Percentiles rank a stretch among this genome's conserved stretches.
These are phyloP conservation scores for Grifola frondosa DNA, from an alignment of 1,284 basidiomycete species.

Conservation along the genomic window DNA sequence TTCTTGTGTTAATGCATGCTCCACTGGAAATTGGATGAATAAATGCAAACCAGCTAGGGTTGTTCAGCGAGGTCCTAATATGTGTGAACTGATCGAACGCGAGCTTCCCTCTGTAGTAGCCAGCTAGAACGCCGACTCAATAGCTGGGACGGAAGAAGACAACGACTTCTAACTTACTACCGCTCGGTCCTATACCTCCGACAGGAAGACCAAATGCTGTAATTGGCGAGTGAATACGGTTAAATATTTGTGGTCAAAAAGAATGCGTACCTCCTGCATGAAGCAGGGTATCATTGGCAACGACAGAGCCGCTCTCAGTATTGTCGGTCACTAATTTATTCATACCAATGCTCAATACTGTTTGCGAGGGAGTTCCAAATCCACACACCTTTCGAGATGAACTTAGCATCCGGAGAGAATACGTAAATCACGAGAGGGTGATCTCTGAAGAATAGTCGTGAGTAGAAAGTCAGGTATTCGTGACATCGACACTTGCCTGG, in stretches of 20 bases:
- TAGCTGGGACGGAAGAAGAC: background rate
- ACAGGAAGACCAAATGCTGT: constrained; percentile 66
- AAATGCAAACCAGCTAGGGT: constrained; percentile 63
- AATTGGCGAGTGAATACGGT: background rate
- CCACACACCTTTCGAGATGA: constrained; percentile 62
- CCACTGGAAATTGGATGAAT: too few relatives aligned
- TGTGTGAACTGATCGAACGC: constrained; percentile 73
- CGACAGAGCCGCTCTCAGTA: constrained; percentile 64
- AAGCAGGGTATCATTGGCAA: constrained; percentile 68
- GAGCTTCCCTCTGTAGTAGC: constrained; percentile 63
- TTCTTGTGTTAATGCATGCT: background rate
- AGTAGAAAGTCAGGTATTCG: background rate
- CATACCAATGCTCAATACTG: background rate
- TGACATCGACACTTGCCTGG: constrained; percentile 39
- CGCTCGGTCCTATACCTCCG: constrained; percentile 72
- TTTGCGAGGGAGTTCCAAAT: too few relatives aligned
- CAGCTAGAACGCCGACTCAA: constrained; percentile 41
- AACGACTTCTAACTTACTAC: constrained; percentile 51
- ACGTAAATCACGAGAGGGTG: constrained; percentile 79
- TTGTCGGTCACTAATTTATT: constrained; percentile 58
- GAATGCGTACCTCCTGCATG: constrained; percentile 48
- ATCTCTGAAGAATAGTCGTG: constrained; percentile 50
- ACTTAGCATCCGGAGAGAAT: constrained; percentile 59
- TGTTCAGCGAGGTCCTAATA: constrained; percentile 56
- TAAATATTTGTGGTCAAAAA: background rate